Evolutionary conservation across 768 basidiomycete species (phyloP), one percentile per base, ranked within the genome.

Genomic region (Tulasnella sp.): DNA sequence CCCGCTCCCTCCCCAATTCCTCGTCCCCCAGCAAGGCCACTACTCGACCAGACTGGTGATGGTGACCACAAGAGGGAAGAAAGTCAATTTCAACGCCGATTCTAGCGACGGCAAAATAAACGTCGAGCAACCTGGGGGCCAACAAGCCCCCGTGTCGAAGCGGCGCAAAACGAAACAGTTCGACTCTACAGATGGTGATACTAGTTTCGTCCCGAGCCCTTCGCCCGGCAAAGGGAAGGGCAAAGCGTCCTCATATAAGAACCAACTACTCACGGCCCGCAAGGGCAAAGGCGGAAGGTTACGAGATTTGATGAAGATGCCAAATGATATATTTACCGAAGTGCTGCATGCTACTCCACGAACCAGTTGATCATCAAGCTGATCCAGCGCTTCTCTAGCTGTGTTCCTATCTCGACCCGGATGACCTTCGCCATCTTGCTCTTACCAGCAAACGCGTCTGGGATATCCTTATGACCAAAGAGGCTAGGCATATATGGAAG

Each of bases 251-350:
- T 24, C 24, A 8, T 12, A 62, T 3, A 12, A 62, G 31, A n/a
- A n/a, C 31, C 18, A n/a, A 24, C 58, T 62, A 12, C 19, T 62
- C 58, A 62, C 58, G 5, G 18, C 18, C 2, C 58, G 58, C 3
- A n/a, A n/a, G 4, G 58, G 58, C 31, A 62, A 34, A 62, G 58
- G 58, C 58, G 80, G 80, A 24, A 79, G 74, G 44, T 80, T 81
- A n/a, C 79, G 34, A 14, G 76, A 75, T 39, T 24, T 81, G 42
- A 80, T 81, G 80, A 75, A 80, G 24, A 75, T 81, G 80, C 80
- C 80, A 7, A n/a, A 80, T 18, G 80, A 81, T 39, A 80, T 81
- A 24, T 81, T 81, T 36, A 72, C 74, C 36, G 80, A 80, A 48
- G 80, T 81, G n/a, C n/a, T n/a, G n/a, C n/a, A 80, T 52, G 62